Conservation (phyloP, 2,329 filamentous ascomycete species). For the Drechmeria coniospora region DNA sequence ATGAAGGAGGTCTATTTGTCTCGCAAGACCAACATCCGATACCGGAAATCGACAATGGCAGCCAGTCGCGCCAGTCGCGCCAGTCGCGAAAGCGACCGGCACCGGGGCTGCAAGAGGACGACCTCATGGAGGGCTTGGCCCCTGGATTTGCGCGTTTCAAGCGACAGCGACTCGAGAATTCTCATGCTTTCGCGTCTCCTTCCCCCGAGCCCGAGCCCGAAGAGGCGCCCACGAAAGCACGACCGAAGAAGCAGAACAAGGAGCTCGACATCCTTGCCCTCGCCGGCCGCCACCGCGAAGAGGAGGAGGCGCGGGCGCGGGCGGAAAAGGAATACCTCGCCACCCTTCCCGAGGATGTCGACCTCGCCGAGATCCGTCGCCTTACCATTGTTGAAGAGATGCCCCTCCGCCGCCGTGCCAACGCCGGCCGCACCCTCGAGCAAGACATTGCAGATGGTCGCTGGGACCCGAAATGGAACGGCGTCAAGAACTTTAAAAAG, state of each 20-base stretch:
- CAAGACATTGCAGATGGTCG: conserved; percentile 37
- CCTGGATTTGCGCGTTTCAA: conserved; percentile 68
- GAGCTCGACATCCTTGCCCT: conserved; percentile 55
- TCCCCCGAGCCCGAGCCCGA: conserved; percentile 11
- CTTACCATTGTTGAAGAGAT: conserved; percentile 68
- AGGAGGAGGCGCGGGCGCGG: conserved; percentile 48
- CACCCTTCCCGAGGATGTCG: conserved; percentile 44
- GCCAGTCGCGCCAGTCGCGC: conserved; percentile 10
- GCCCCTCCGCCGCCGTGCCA: conserved; percentile 34
- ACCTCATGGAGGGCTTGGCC: conserved; percentile 56
- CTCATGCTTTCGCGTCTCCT: conserved; percentile 26
- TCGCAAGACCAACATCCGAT: too few relatives aligned
- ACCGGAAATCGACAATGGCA: conserved; percentile 9
- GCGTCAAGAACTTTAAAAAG: conserved; percentile 88
- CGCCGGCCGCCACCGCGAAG: conserved; percentile 42
- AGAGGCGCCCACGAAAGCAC: conserved; percentile 3
- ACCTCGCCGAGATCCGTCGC: conserved; percentile 57
- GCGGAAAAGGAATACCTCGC: conserved; percentile 38
- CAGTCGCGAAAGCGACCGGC: conserved; percentile 33
- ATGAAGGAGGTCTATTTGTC: conserved; percentile 38
- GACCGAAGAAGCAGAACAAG: conserved; percentile 29
- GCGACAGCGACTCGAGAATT: conserved; percentile 51
- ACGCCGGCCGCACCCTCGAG: conserved; percentile 22
- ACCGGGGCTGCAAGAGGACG: conserved; percentile 27
- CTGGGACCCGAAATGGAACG: conserved; percentile 87